phyloP scores from a whole-genome alignment of 129 eudicot genomes.

The Scalesia atractyloides region DNA sequence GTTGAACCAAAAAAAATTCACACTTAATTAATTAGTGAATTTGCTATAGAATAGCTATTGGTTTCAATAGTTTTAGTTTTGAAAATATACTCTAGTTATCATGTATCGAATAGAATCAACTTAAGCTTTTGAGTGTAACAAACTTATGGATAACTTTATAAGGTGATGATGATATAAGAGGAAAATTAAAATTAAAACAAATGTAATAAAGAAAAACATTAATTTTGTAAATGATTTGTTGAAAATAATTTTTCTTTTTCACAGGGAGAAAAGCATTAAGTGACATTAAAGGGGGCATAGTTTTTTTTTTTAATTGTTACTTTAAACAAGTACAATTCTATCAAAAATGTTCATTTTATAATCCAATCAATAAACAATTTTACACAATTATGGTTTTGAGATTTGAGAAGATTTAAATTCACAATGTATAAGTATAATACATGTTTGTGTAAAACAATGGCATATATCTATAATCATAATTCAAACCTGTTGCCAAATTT shows the following conservation, averaged over 20 bases:
- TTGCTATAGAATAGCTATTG: not conserved
- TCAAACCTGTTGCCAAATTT: constrained; percentile 86
- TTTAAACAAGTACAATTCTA: not conserved
- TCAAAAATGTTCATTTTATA: not conserved
- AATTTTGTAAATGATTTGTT: not conserved
- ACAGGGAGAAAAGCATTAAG: constrained; percentile 28
- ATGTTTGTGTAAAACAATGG: not conserved
- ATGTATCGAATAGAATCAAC: not conserved
- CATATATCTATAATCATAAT: not conserved
- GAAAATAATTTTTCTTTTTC: constrained; percentile 6
- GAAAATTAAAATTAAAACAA: not conserved
- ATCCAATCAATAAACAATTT: not conserved
- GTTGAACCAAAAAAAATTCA: not conserved
- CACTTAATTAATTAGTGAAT: constrained; percentile 1
- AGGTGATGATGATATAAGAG: constrained; percentile 19
- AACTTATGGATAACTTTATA: constrained; percentile 2
- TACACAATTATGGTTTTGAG: not conserved
- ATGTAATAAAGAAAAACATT: constrained; percentile 12
- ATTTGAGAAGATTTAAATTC: not conserved
- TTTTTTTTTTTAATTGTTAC: not conserved
- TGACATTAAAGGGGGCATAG: not conserved
- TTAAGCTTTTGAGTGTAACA: not conserved
- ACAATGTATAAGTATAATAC: not conserved
- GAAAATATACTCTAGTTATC: not conserved
- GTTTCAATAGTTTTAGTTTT: not conserved